Evolutionary conservation across 2,329 filamentous ascomycete genomes (phyloP).

Genomic region (Amylocarpus encephaloides): DNA sequence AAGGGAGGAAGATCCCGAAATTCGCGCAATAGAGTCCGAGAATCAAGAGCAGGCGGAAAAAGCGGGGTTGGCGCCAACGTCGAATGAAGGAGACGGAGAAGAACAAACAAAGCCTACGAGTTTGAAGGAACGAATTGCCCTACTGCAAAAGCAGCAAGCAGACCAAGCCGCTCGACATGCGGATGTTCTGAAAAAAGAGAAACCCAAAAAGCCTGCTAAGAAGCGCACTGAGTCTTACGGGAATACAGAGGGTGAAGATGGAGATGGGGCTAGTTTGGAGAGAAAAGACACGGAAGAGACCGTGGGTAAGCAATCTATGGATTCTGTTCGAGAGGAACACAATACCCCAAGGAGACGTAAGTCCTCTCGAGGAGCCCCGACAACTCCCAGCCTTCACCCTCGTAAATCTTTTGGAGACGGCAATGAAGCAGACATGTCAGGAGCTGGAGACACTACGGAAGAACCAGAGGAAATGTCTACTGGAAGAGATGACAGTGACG

Average conservation of each 20-base stretch:
- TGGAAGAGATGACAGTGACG: constrained; percentile 69
- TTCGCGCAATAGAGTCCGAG: constrained; percentile 59
- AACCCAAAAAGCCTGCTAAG: constrained; percentile 73
- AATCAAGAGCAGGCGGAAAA: constrained; percentile 60
- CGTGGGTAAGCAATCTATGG: constrained; percentile 43
- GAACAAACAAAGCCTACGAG: constrained; percentile 88
- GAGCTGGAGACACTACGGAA: constrained; percentile 57
- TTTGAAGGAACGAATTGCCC: constrained; percentile 88
- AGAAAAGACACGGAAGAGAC: constrained; percentile 44
- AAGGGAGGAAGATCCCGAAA: constrained; percentile 78
- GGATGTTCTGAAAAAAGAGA: constrained; percentile 77
- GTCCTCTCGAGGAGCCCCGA: constrained; percentile 41
- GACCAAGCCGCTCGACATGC: constrained; percentile 81
- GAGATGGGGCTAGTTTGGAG: constrained; percentile 37
- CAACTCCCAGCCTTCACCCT: constrained; percentile 18
- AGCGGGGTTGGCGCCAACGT: constrained; percentile 50
- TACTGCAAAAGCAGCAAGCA: constrained; percentile 87
- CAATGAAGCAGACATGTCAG: constrained; percentile 60
- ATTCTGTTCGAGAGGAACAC: constrained; percentile 37
- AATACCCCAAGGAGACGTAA: constrained; percentile 45
- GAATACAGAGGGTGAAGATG: constrained; percentile 32
- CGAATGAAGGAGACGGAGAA: constrained; percentile 52
- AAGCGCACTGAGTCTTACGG: constrained; percentile 50
- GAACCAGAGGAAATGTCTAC: constrained; percentile 50
- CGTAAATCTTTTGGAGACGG: constrained; percentile 47